Base-by-base conservation (phyloP, 148 eudicot genomes). In the Rhododendron kiyosumense region DNA sequence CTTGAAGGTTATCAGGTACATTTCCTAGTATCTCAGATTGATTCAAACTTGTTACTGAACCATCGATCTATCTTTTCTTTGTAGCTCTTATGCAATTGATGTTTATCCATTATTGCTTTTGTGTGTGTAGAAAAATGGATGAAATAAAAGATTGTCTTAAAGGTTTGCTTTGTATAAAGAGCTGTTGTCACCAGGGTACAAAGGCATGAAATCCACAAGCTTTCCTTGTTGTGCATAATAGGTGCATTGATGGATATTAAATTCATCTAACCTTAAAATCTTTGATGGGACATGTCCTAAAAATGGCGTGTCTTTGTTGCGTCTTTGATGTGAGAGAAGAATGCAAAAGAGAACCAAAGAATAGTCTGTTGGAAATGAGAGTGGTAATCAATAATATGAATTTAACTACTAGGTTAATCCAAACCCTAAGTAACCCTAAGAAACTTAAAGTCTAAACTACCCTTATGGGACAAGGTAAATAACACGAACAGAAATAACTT, bases 1-100 rank as follows among this genome's bases (percentile, higher is more conserved):
- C 93, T 97, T 83, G 82, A 94, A 87, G 99, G 95, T 85, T 95
- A 92, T 91, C 99, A 97, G 96, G 99, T 97, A 89, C 45, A 86
- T 34, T 52, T 32, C 14, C 8, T 32, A 34, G 14, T 54, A 13
- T 18, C 65, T 59, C 15, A 51, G 15, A 7, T 30, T 14, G 75
- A 77, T 73, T 86, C 61, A 38, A 74, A 36, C 81, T 13, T n/a
- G 15, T 74, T 13, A 49, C 82, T 3, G 17, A 49, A 14, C 15
- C 69, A 63, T 24, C 28, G 2, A 81, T 15, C 9, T 54, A 36
- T 52, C 38, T 54, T 54, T 81, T 30, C 24, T 32, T 14, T 18
- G n/a, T 54, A 48, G 49, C 20, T 79, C 5, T 46, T 48, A 79
- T 26, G 28, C 14, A n/a, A 13, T 48, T 79, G 7, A 79, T 78